Conservation (phyloP, 176 grass and related monocot species). For the Oryza nivara region DNA sequence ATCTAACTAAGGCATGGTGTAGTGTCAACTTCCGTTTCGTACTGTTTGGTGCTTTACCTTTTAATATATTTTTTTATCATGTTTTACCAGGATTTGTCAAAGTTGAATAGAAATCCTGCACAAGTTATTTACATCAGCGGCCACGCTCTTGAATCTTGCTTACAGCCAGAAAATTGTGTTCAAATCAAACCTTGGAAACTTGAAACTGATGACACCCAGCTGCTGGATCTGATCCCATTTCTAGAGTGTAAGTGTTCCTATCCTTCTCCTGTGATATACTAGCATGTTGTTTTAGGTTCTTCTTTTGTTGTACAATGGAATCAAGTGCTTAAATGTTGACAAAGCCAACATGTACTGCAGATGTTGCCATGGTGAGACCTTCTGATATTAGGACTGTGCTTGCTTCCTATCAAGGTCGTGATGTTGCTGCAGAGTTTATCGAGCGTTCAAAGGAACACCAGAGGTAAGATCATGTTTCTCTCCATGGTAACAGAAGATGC, state of each 20-base stretch:
- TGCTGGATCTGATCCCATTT: slow-evolving; percentile 97
- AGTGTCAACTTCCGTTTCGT: background rate
- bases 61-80: slow-evolving; percentile 22
- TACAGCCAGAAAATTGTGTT: slow-evolving; percentile 81
- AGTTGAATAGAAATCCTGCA: slow-evolving; percentile 87
- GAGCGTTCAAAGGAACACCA: slow-evolving; percentile 81
- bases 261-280: slow-evolving; percentile 3
- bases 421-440: slow-evolving; percentile 76
- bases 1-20: background rate
- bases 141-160: slow-evolving; percentile 71
- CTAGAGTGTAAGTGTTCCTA: slow-evolving; percentile 80
- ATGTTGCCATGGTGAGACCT: slow-evolving; percentile 71
- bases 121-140: slow-evolving; percentile 77
- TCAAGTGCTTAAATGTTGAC: slow-evolving; percentile 20
- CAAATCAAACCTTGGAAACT: slow-evolving; percentile 80
- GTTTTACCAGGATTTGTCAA: slow-evolving; percentile 77
- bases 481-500: background rate
- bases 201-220: slow-evolving; percentile 75
- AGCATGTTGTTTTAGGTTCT: slow-evolving; percentile 28
- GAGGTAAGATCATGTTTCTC: slow-evolving; percentile 52
- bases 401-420: slow-evolving; percentile 78
- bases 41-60: slow-evolving; percentile 13
- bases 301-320: slow-evolving; percentile 6
- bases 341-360: slow-evolving; percentile 47
- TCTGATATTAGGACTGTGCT: slow-evolving; percentile 73